Evolutionary conservation across 225 moss, liverwort and hornwort genomes (phyloP).

Genomic region (Pseudisothecium myosuroides): DNA sequence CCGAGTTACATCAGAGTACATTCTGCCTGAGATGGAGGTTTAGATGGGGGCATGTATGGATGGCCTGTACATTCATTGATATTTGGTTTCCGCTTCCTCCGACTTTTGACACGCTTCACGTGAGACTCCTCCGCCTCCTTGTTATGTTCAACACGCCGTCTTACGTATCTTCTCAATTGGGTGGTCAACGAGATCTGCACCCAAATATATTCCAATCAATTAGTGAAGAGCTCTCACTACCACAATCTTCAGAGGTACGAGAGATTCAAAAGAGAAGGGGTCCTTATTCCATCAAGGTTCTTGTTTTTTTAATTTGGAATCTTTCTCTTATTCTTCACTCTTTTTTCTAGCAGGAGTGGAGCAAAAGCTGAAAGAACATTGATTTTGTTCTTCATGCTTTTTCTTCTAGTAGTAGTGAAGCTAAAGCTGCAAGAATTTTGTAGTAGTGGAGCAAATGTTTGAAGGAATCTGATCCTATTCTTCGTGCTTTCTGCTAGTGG

Average conservation of each 20-base stretch:
- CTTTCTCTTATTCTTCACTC: background rate
- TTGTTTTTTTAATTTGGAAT: background rate
- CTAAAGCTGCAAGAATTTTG: too few species aligned
- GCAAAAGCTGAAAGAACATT: background rate
- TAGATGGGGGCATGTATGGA: background rate
- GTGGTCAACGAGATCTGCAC: constrained; percentile 4
- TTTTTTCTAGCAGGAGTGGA: background rate
- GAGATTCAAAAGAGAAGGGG: background rate
- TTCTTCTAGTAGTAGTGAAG: background rate
- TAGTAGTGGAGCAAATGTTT: too few species aligned
- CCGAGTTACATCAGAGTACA: constrained; percentile 6
- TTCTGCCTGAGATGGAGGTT: background rate
- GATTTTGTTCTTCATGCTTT: background rate
- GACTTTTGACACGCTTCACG: background rate
- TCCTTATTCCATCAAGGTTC: background rate
- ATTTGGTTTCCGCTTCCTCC: background rate
- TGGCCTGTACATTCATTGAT: background rate
- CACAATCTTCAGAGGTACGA: background rate
- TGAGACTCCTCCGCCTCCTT: constrained; percentile 1
- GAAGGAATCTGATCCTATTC: too few species aligned
- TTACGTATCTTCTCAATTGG: background rate
- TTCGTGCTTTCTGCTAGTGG: background rate
- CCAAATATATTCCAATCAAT: background rate
- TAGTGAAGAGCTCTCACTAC: background rate
- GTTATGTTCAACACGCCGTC: background rate